A percentile compares a stretch with the other conserved stretches of the same genome.
These are phyloP conservation scores for Xylaria longipes DNA, from an alignment of 495 filamentous ascomycete genomes.

Conservation along the genomic window DNA sequence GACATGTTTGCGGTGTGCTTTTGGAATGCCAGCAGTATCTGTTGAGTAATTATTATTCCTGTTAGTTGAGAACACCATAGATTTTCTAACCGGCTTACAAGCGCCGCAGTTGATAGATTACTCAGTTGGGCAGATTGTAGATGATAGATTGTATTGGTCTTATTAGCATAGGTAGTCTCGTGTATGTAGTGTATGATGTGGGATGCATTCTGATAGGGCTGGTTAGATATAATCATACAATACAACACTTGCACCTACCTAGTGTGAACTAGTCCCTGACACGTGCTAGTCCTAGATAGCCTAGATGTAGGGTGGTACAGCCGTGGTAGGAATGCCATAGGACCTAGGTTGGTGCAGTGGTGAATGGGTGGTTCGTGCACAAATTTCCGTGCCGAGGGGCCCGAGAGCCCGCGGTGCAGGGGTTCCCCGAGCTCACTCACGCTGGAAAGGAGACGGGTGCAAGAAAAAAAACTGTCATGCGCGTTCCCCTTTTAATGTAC, in stretches of 20 bases:
- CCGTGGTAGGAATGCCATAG: background rate
- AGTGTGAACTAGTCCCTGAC: slow-evolving; percentile 2
- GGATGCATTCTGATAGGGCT: background rate
- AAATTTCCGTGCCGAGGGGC: slow-evolving; percentile 27
- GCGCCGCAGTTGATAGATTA: background rate
- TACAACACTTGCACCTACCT: slow-evolving; percentile 1
- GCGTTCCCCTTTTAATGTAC: slow-evolving; percentile 17
- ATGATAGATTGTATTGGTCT: background rate
- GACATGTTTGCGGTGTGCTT: background rate
- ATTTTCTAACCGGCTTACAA: background rate
- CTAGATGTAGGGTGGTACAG: background rate
- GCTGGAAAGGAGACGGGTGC: background rate
- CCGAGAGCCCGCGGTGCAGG: slow-evolving; percentile 19
- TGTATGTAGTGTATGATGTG: background rate
- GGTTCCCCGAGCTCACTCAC: background rate
- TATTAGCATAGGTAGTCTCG: background rate
- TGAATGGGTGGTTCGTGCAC: slow-evolving; percentile 10
- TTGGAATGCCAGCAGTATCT: background rate
- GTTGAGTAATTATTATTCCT: background rate
- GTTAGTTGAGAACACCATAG: background rate
- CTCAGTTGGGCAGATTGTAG: background rate
- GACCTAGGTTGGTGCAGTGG: too few relatives aligned
- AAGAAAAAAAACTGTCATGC: slow-evolving; percentile 19
- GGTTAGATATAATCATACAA: background rate
- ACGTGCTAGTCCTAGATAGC: background rate